Conservation (phyloP, 257 asterid species). For the Solanum etuberosum region DNA sequence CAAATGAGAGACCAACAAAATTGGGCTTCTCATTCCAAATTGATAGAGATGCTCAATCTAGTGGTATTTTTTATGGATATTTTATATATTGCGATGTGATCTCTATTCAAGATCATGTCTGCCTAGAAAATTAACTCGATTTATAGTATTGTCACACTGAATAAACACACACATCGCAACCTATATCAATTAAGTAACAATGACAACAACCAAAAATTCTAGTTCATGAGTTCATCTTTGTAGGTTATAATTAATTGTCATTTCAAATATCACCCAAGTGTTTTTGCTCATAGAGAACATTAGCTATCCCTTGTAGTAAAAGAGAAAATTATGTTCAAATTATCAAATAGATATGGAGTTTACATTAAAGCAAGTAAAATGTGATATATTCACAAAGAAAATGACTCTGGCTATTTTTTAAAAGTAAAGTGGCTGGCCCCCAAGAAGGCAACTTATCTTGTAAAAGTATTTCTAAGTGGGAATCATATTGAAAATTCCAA, state of each 20-base stretch:
- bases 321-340: not conserved
- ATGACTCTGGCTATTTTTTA: not conserved
- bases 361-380: not conserved
- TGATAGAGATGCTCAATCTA: not conserved
- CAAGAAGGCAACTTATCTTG: not conserved
- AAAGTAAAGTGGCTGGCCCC: not conserved
- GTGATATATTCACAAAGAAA: not conserved
- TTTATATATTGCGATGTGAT: not conserved
- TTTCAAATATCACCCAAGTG: not conserved
- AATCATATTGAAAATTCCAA: not conserved
- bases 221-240: not conserved
- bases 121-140: accelerated
- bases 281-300: not conserved
- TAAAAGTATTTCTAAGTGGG: not conserved
- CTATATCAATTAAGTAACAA: not conserved
- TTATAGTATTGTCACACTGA: not conserved
- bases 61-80: not conserved
- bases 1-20: not conserved
- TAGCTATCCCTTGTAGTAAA: not conserved
- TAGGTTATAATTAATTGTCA: not conserved
- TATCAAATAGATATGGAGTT: not conserved
- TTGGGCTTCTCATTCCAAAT: not conserved
- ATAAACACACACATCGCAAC: not conserved
- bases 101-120: not conserved
- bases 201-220: not conserved